Base-by-base conservation (phyloP, 495 filamentous ascomycete species). In the Annulohypoxylon bovei region DNA sequence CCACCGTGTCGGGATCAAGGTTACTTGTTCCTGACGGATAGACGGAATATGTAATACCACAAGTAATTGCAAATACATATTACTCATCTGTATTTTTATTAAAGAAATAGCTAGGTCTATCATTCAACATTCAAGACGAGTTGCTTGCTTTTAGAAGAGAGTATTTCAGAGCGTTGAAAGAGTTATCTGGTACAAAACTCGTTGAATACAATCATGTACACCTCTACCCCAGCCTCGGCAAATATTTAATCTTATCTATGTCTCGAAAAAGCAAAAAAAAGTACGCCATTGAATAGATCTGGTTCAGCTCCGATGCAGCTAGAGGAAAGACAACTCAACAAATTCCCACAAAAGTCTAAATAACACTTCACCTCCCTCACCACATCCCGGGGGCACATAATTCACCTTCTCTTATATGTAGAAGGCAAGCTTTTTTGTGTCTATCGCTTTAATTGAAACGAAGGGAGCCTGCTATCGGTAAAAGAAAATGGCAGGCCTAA, bases 401-500 rank as follows among this genome's bases (percentile, higher is more conserved):
- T 55, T 33, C 9, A 20, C 35, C 54, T 30, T 53, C 33, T 53
- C 27, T 22, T 22, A 62, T 11, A 28, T 30, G 6, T 32, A 40
- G 50, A 56, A 62, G 44, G 20, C 42, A 35, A 28, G 6, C n/a
- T n/a, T 25, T 47, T 37, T 40, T 23, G 20, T 27, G 7, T 49
- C 35, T 52, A n/a, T 28, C n/a, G n/a, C 22, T 33, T 59, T 16
- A 53, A 65, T 65, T 39, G 50, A 55, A 32, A 40, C 40, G 4
- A 3, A 46, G 6, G 3, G 44, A 16, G 25, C 6, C 14, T 16
- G 25, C 30, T 39, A 20, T 16, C n/a, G 49, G 40, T 32, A 72
- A 74, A 23, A 35, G 71, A 74, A 23, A 35, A 81, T 80, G 80
- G 72, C 81, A 56, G 52, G 74, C 61, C 65, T 81, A 55, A 77